Evolutionary conservation across 1,139 yeast genomes (phyloP).

Genomic region (Debaryomyces nepalensis): DNA sequence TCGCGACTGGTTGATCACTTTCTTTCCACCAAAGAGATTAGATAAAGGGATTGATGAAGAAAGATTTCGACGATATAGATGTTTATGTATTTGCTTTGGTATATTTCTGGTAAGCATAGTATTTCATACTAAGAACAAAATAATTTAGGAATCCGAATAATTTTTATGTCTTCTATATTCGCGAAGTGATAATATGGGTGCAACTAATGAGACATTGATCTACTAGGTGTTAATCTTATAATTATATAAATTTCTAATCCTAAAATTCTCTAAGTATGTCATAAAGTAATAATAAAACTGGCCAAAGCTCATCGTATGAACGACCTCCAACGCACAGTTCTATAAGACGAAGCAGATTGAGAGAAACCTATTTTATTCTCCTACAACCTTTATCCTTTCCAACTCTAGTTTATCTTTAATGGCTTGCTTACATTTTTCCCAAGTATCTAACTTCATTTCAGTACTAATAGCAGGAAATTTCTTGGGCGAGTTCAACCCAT

Average conservation of each 20-base stretch:
- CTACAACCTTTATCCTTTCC: conserved; percentile 19
- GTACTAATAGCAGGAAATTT: not conserved
- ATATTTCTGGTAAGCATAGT: conserved; percentile 5
- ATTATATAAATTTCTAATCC: too few relatives aligned
- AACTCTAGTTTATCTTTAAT: conserved; percentile 27
- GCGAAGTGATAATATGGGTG: conserved; percentile 4
- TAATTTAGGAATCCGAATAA: not conserved
- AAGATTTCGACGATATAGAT: not conserved
- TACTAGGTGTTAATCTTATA: too few relatives aligned
- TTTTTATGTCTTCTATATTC: not conserved
- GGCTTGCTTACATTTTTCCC: conserved; percentile 35
- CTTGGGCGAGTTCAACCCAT: not conserved
- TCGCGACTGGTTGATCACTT: conserved; percentile 22
- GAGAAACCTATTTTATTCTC: not conserved
- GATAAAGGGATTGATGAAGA: not conserved
- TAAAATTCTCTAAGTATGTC: too few relatives aligned
- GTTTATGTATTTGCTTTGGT: not conserved
- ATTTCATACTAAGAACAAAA: not conserved
- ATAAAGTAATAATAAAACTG: too few relatives aligned
- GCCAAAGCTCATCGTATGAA: too few relatives aligned
- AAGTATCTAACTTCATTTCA: conserved; percentile 21
- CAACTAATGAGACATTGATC: too few relatives aligned
- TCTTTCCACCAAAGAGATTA: conserved; percentile 38
- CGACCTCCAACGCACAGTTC: too few relatives aligned
- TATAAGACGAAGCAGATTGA: too few relatives aligned